A percentile compares a stretch with the other conserved stretches of the same genome.
These are phyloP conservation scores for Populus hybrid DNA, from an alignment of 441 rosid genomes.

Conservation along the genomic window DNA sequence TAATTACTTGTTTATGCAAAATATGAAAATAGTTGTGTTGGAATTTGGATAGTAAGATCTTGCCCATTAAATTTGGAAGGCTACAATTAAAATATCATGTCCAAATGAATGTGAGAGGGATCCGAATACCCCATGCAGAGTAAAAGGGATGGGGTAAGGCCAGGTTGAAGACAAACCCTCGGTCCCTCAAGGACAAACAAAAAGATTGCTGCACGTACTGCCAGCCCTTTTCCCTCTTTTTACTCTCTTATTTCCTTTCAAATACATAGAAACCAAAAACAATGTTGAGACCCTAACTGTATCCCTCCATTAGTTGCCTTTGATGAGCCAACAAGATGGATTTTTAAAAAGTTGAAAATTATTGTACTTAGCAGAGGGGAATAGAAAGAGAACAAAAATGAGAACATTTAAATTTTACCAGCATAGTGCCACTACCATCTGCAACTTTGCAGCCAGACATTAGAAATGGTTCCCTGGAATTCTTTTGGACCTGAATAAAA, in stretches of 20 bases:
- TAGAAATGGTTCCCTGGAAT: conserved; percentile 65
- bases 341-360: neutral
- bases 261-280: neutral
- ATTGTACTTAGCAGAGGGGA: neutral
- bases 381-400: neutral
- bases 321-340: neutral
- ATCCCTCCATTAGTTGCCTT: neutral
- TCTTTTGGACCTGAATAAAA: conserved; percentile 66
- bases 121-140: neutral
- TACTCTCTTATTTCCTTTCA: neutral
- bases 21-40: neutral
- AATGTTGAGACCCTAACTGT: neutral
- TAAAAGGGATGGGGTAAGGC: neutral
- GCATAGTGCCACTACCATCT: conserved; percentile 94
- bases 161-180: neutral
- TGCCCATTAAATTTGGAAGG: neutral
- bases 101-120: neutral
- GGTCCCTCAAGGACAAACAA: neutral
- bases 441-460: conserved; percentile 99
- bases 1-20: neutral
- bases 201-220: neutral
- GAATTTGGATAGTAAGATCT: neutral
- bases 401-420: conserved; percentile 44
- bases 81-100: neutral
- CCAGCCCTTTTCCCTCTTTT: neutral